phyloP scores from a whole-genome alignment of 495 filamentous ascomycete genomes.

The Cryomyces antarcticus region DNA sequence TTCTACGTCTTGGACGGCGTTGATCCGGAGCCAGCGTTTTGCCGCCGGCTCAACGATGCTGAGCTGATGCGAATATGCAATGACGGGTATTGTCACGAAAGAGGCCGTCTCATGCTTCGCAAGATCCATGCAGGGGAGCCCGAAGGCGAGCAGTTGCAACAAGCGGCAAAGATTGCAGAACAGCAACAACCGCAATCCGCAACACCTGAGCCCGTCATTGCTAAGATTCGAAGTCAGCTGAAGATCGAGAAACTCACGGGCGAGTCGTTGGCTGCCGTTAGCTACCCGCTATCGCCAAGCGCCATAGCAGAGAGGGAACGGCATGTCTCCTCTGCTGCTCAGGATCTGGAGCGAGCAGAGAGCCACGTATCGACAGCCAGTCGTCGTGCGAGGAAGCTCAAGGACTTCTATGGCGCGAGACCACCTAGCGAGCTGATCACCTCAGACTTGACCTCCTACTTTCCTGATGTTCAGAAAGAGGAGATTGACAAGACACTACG shows the following conservation, averaged over 20 bases:
- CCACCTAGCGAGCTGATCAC: conserved; percentile 96
- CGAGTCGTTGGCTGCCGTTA: conserved; percentile 63
- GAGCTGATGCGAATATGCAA: conserved; percentile 75
- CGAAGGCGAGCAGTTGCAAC: conserved; percentile 54
- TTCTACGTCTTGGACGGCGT: conserved; percentile 46
- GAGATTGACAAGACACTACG: conserved; percentile 87
- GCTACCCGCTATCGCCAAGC: conserved; percentile 62
- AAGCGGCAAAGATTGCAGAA: conserved; percentile 62
- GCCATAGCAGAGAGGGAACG: conserved; percentile 35
- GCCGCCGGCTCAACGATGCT: conserved; percentile 56
- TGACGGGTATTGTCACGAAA: conserved; percentile 52
- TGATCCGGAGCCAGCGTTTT: conserved; percentile 59
- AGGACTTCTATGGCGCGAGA: conserved; percentile 68
- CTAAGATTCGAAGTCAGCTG: conserved; percentile 44
- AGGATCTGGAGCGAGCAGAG: conserved; percentile 35
- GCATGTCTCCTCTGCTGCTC: conserved; percentile 38
- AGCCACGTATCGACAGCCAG: conserved; percentile 25
- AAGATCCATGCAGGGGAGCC: conserved; percentile 79
- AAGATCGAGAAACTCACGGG: conserved; percentile 74
- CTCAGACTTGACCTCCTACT: conserved; percentile 86
- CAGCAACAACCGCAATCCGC: conserved; percentile 49
- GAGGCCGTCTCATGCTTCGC: conserved; percentile 73
- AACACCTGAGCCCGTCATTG: conserved; percentile 28
- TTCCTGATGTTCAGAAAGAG: conserved; percentile 82
- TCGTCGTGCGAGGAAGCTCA: conserved; percentile 35